Percentiles rank a stretch among this genome's conserved stretches.
Evolutionary conservation across 78 protist species (phyloP).

Genomic region (Ministeria vibrans): DNA sequence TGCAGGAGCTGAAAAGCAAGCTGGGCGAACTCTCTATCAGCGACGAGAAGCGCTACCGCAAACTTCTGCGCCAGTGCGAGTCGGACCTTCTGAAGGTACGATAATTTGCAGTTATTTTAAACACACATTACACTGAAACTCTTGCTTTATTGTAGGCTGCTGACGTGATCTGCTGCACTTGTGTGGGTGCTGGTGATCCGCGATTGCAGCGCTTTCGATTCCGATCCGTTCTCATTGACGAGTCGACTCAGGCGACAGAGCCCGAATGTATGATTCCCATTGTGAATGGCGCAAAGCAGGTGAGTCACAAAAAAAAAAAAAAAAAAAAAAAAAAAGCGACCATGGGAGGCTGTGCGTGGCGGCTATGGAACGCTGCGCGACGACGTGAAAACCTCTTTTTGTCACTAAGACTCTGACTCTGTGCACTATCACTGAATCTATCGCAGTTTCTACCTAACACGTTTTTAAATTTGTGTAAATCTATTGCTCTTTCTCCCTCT

Average conservation of each 20-base stretch:
- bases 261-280: constrained; percentile 97
- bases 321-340: too few relatives aligned
- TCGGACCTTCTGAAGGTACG: constrained; percentile 58
- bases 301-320: too few relatives aligned
- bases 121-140: not conserved
- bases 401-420: too few relatives aligned
- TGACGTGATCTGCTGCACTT: constrained; percentile 96
- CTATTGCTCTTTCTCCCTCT: not conserved
- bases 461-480: not conserved
- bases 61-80: constrained; percentile 63
- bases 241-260: constrained; percentile 97
- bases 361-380: too few relatives aligned
- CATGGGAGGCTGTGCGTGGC: too few relatives aligned
- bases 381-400: too few relatives aligned
- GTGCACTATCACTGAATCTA: too few relatives aligned
- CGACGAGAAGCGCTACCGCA: constrained; percentile 58
- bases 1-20: constrained; percentile 68
- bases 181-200: constrained; percentile 98
- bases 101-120: not conserved
- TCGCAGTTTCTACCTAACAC: too few relatives aligned
- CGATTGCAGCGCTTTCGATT: constrained; percentile 78
- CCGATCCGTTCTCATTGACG: constrained; percentile 92
- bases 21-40: constrained; percentile 44
- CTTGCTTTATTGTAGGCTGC: constrained; percentile 48
- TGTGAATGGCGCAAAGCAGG: constrained; percentile 87